These are phyloP conservation scores for Podaxis sp. DNA, from an alignment of 768 basidiomycete species.

Conservation along the genomic window DNA sequence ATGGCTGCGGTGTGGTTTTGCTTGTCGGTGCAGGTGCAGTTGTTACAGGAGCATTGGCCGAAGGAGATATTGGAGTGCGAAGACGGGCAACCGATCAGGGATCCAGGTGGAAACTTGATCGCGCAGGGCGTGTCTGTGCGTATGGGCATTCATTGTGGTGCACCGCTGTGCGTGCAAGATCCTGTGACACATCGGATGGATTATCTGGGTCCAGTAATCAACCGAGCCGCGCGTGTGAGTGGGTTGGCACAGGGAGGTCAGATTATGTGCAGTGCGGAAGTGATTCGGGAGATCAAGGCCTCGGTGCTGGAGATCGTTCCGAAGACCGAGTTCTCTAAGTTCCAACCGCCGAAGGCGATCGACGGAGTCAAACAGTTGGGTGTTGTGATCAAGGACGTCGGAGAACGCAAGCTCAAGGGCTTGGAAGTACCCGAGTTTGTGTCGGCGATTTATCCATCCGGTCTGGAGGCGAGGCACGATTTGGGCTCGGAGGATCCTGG, in stretches of 20 bases:
- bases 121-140: constrained; percentile 90
- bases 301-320: constrained; percentile 52
- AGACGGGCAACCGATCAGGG: constrained; percentile 81
- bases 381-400: constrained; percentile 69
- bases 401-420: constrained; percentile 93
- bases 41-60: constrained; percentile 87
- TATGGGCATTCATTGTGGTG: constrained; percentile 96
- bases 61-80: constrained; percentile 89
- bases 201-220: constrained; percentile 96
- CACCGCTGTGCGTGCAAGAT: constrained; percentile 88
- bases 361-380: constrained; percentile 77
- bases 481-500: constrained; percentile 40
- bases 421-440: constrained; percentile 88
- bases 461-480: constrained; percentile 70
- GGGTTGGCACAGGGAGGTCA: constrained; percentile 88
- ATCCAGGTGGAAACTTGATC: constrained; percentile 64
- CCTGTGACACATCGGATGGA: constrained; percentile 95
- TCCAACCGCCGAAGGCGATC: constrained; percentile 59
- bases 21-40: constrained; percentile 78
- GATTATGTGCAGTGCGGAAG: constrained; percentile 88
- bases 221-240: constrained; percentile 84
- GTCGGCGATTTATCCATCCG: constrained; percentile 79
- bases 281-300: constrained; percentile 78
- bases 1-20: constrained; percentile 89
- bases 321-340: constrained; percentile 60